These are phyloP conservation scores for Stagonosporopsis chrysanthemi DNA, from an alignment of 2,329 filamentous ascomycete genomes.

Conservation along the genomic window DNA sequence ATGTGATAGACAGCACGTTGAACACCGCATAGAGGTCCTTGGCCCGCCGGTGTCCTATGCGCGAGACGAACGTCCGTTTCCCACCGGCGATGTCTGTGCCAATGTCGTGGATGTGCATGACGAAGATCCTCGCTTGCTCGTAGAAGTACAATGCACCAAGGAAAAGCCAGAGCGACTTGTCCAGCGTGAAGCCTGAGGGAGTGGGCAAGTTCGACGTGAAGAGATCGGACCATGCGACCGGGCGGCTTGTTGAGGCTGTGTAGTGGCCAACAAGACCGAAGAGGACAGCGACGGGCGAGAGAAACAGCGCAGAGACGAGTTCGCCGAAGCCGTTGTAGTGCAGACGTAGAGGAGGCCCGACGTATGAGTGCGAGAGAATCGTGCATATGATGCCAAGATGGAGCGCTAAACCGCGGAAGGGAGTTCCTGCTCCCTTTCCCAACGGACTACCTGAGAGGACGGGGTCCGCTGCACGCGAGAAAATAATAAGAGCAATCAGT, in stretches of 20 bases:
- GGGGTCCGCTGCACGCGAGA: conserved; percentile 6
- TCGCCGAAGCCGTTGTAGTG: conserved; percentile 11
- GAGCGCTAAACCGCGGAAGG: conserved; percentile 8
- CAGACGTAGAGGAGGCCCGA: conserved; percentile 6
- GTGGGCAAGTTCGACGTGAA: conserved; percentile 7
- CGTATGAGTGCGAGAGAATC: conserved; percentile 11
- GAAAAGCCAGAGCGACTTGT: conserved; percentile 10
- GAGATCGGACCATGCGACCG: conserved; percentile 9
- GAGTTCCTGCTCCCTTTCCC: conserved; percentile 1
- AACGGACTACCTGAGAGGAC: background rate
- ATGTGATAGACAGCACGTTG: conserved; percentile 5
- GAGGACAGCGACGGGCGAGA: conserved; percentile 11
- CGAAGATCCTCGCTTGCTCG: conserved; percentile 10
- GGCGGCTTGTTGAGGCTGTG: conserved; percentile 7
- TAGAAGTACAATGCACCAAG: conserved; percentile 10
- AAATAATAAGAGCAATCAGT: conserved; percentile 2
- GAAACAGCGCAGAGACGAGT: conserved; percentile 12
- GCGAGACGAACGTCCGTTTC: conserved; percentile 11
- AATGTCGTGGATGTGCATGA: conserved; percentile 11
- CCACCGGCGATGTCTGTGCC: conserved; percentile 1
- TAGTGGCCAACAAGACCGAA: conserved; percentile 10
- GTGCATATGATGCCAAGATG: conserved; percentile 10
- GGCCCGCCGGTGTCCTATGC: conserved; percentile 9
- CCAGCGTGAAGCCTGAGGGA: conserved; percentile 9
- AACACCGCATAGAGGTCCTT: conserved; percentile 12